phyloP scores from a whole-genome alignment of 192 early-diverging fungal species.

The Piromyces sp. region DNA sequence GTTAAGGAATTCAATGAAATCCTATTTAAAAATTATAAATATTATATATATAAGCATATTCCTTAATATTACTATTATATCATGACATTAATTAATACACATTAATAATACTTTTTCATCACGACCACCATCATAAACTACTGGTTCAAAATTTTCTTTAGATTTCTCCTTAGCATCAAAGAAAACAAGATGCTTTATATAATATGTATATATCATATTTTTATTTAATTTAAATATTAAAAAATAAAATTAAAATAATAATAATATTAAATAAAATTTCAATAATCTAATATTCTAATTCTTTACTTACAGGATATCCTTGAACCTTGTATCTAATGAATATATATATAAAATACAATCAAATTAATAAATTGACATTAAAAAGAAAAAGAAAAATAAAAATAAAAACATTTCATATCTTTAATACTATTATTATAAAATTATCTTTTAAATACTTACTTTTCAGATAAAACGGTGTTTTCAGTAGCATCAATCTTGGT shows the following conservation, averaged over 20 bases:
- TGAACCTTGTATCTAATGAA: conserved; percentile 24
- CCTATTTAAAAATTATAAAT: conserved; percentile 2
- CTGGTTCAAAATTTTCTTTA: conserved; percentile 1
- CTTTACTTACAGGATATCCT: conserved; percentile 77
- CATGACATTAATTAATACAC: too few relatives aligned
- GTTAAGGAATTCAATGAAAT: conserved; percentile 71
- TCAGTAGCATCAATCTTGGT: conserved; percentile 78
- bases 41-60: too few relatives aligned
- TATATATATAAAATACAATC: too few relatives aligned
- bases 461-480: conserved; percentile 35
- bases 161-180: neutral
- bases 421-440: too few relatives aligned
- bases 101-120: conserved; percentile 18
- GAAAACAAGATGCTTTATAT: neutral
- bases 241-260: too few relatives aligned
- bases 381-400: too few relatives aligned
- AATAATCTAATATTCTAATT: conserved; percentile 46
- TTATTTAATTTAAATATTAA: neutral
- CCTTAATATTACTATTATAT: too few relatives aligned
- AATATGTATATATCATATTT: too few relatives aligned
- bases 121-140: conserved; percentile 57
- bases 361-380: too few relatives aligned
- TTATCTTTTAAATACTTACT: conserved; percentile 12
- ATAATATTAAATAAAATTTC: too few relatives aligned
- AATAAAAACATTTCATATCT: too few relatives aligned